These are phyloP conservation scores for Penicillium sp. DNA, from an alignment of 2,329 filamentous ascomycete species.

Conservation along the genomic window DNA sequence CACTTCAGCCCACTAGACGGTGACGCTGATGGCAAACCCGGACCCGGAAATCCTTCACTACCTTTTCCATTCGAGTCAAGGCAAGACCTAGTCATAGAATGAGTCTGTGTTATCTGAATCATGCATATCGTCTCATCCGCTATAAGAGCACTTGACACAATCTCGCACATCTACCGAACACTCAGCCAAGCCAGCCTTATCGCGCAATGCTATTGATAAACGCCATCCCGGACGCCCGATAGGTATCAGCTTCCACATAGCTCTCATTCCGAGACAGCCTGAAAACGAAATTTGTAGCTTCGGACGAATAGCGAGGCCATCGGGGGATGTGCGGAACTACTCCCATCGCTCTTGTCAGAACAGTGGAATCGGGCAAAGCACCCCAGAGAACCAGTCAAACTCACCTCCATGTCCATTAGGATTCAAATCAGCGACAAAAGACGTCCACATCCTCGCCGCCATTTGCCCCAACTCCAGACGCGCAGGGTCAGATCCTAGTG, in stretches of 20 bases:
- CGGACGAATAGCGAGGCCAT: slow-evolving; percentile 31
- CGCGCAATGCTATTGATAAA: slow-evolving; percentile 35
- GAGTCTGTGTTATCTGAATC: background rate
- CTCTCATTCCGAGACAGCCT: slow-evolving; percentile 31
- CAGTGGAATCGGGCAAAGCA: too few relatives aligned
- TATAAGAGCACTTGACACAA: background rate
- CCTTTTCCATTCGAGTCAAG: too few relatives aligned
- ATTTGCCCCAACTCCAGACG: slow-evolving; percentile 34
- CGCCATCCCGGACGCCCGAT: slow-evolving; percentile 32
- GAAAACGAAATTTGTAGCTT: slow-evolving; percentile 34
- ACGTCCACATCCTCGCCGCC: slow-evolving; percentile 39
- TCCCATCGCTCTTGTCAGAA: slow-evolving; percentile 12
- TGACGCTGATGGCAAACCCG: too few relatives aligned
- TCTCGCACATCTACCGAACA: background rate
- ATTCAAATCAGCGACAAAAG: slow-evolving; percentile 34
- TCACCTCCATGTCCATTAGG: slow-evolving; percentile 36
- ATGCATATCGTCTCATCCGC: background rate
- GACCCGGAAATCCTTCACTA: too few relatives aligned
- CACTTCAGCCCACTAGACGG: too few relatives aligned
- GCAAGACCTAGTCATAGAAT: background rate
- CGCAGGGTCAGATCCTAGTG: slow-evolving; percentile 30
- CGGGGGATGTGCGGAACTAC: slow-evolving; percentile 27
- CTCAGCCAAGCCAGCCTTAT: slow-evolving; percentile 2
- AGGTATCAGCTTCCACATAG: slow-evolving; percentile 34
- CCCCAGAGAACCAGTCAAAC: background rate